phyloP scores from a whole-genome alignment of 352 stramenopile genomes.

The Phytopythium vexans region DNA sequence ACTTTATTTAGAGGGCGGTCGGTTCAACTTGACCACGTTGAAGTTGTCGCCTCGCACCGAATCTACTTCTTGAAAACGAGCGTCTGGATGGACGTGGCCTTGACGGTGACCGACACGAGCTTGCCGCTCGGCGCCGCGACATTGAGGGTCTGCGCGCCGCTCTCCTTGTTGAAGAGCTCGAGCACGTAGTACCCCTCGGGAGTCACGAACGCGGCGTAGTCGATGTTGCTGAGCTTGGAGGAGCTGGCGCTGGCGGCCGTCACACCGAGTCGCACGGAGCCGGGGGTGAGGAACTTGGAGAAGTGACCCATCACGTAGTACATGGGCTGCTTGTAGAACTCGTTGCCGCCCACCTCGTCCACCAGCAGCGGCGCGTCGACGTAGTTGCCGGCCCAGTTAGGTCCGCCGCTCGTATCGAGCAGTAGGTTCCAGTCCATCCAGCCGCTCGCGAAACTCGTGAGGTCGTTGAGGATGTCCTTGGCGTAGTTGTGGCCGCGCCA shows the following conservation, averaged over 20 bases:
- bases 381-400: conserved; percentile 48
- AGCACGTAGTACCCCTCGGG: conserved; percentile 22
- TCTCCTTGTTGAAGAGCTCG: conserved; percentile 31
- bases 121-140: conserved; percentile 33
- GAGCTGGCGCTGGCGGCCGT: conserved; percentile 12
- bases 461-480: conserved; percentile 64
- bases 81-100: conserved; percentile 39
- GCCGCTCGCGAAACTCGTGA: conserved; percentile 45
- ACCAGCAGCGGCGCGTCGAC: conserved; percentile 62
- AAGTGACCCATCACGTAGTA: conserved; percentile 76
- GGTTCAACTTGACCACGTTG: conserved; percentile 38
- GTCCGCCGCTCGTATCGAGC: conserved; percentile 39
- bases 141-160: conserved; percentile 33
- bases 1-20: not conserved
- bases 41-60: conserved; percentile 38
- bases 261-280: conserved; percentile 30
- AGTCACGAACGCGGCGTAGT: conserved; percentile 25
- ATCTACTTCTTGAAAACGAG: conserved; percentile 35
- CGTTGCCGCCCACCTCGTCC: conserved; percentile 25
- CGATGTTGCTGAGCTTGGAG: conserved; percentile 12
- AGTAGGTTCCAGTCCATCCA: conserved; percentile 81
- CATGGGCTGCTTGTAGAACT: conserved; percentile 72
- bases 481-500: conserved; percentile 45
- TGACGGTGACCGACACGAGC: conserved; percentile 30
- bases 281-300: conserved; percentile 51